Evolutionary conservation across 1,139 yeast genomes (phyloP), one percentile per base, ranked within the genome.

Genomic region (Sugiyamaella castrensis): DNA sequence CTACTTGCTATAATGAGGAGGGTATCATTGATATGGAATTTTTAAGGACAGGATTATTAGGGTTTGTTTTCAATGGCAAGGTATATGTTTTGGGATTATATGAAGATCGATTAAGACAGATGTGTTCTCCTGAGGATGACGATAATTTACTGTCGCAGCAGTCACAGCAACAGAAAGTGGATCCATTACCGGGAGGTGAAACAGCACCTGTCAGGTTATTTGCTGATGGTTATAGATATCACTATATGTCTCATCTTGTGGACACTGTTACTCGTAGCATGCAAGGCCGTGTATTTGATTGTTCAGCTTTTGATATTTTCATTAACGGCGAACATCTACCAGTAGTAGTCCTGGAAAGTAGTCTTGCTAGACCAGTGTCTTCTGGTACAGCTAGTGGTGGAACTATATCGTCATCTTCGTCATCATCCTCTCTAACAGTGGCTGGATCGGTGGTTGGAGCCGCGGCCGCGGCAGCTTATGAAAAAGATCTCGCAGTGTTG

Each of bases 61-160:
- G 99, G 0, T 92, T 92, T 65, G 79, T 88, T 1, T 84, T 77
- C 58, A 81, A 86, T 54, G 98, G 97, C 8, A 88, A 87, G 60
- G 84, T 94, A 0, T 92, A 84, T 62, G 85, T 92, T 1, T 71
- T 92, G 37, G 98, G 98, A 0, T 72, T 88, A 35, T 88, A 89
- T 59, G 98, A 92, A 63, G 98, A 92, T 66, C 76, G 98, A 63
- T 79, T 94, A 46, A 76, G 95, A 37, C 98, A 91, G 61, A 58
- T 63, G 28, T 39, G 45, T 30, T 36, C 47, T 8, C 37, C 33
- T 5, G 51, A 57, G 39, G 47, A 51, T 27, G 48, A 50, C 34
- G 43, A 37, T 9, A 34, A 16, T 15, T 35, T 15, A 13, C 13
- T 13, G 30, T 42, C 16, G 29, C 73, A 81, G 54, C 35, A 29